Conservation (phyloP, 306 rosid genomes). For the Fagus sylvatica region DNA sequence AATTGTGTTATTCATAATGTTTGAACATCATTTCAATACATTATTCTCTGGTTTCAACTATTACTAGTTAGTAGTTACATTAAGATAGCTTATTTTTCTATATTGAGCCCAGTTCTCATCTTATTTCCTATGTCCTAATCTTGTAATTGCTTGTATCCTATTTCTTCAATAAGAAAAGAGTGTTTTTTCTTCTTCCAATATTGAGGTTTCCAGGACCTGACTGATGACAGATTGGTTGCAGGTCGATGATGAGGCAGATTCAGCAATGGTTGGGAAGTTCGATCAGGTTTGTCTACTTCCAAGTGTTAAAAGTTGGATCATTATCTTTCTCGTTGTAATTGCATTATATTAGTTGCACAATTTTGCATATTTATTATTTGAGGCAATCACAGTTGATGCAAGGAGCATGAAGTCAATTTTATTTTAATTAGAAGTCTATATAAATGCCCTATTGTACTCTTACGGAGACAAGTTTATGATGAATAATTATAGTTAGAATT, state of each 20-base stretch:
- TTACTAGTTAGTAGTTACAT: background rate
- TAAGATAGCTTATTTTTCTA: background rate
- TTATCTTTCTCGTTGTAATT: background rate
- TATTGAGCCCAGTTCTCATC: background rate
- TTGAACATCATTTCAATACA: background rate
- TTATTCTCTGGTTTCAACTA: background rate
- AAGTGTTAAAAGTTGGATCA: background rate
- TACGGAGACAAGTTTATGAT: no score
- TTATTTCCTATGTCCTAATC: background rate
- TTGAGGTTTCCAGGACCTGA: constrained; percentile 7
- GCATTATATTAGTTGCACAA: background rate
- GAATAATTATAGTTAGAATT: no score
- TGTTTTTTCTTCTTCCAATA: constrained; percentile 1
- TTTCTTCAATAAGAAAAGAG: constrained; percentile 1
- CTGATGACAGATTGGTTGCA: constrained; percentile 30
- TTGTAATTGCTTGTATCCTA: background rate
- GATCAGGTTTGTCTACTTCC: constrained; percentile 34
- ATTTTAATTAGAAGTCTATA: no score
- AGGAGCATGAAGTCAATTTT: no score
- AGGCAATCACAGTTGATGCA: background rate
- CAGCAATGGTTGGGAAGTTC: constrained; percentile 28
- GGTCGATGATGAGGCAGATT: constrained; percentile 61
- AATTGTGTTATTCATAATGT: background rate
- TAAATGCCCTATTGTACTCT: no score
- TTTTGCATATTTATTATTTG: background rate